Conservation (phyloP, 2,329 filamentous ascomycete species). For the Chaetomiaceae sp. region DNA sequence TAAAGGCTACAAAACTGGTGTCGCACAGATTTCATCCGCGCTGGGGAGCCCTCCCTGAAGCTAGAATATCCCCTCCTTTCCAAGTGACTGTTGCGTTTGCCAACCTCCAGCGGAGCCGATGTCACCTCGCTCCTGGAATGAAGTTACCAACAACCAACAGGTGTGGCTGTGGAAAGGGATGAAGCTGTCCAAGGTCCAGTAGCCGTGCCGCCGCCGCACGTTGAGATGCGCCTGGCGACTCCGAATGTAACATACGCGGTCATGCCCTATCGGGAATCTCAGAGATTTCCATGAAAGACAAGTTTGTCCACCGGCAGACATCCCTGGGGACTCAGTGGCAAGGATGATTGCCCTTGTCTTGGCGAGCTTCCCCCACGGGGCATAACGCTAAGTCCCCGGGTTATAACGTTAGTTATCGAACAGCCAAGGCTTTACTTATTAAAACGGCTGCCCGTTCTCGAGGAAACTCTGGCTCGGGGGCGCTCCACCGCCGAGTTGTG, state of each 20-base stretch:
- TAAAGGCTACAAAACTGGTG: background rate
- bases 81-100: background rate
- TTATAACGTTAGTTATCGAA: constrained; percentile 1
- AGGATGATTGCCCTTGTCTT: background rate
- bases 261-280: background rate
- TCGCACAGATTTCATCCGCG: background rate
- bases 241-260: no score
- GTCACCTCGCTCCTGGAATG: background rate
- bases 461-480: background rate
- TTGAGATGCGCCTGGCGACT: no score
- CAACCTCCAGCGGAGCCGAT: background rate
- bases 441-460: background rate
- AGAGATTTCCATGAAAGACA: background rate
- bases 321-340: background rate
- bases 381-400: background rate
- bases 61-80: background rate
- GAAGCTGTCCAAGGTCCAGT: background rate
- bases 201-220: background rate
- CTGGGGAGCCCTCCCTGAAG: background rate
- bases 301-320: background rate
- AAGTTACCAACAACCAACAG: no score
- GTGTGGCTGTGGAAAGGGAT: constrained; percentile 2
- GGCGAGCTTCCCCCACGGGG: constrained; percentile 3
- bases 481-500: background rate
- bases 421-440: constrained; percentile 3